Evolutionary conservation across 352 stramenopile species (phyloP).

Genomic region (Globisporangium apiculatum): DNA sequence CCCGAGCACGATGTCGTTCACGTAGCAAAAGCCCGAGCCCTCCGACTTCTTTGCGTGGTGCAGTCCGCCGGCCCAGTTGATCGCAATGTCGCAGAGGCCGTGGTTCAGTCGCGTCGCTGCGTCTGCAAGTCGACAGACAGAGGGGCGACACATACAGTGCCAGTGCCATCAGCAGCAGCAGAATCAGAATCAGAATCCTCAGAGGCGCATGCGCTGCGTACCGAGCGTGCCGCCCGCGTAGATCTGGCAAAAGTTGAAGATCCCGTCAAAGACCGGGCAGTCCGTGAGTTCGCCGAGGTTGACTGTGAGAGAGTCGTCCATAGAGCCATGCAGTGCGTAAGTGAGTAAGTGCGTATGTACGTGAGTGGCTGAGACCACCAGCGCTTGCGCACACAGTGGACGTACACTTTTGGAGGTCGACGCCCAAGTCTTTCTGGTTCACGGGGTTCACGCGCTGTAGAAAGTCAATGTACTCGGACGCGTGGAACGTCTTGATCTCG

Average conservation of each 20-base stretch:
- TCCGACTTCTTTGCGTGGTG: slow-evolving; percentile 99
- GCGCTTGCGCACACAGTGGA: neutral
- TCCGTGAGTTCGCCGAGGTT: slow-evolving; percentile 96
- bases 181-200: no score
- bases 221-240: slow-evolving; percentile 94
- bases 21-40: slow-evolving; percentile 98
- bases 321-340: no score
- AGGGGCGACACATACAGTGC: neutral
- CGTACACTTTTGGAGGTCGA: slow-evolving; percentile 73
- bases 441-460: slow-evolving; percentile 93
- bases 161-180: neutral
- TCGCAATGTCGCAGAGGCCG: slow-evolving; percentile 95
- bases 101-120: slow-evolving; percentile 97
- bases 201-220: slow-evolving; percentile 13
- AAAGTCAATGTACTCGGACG: slow-evolving; percentile 98
- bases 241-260: slow-evolving; percentile 98
- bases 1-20: slow-evolving; percentile 98
- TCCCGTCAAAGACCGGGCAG: slow-evolving; percentile 98
- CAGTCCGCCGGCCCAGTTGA: slow-evolving; percentile 98
- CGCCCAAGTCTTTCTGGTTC: slow-evolving; percentile 84
- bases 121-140: slow-evolving; percentile 43
- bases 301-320: slow-evolving; percentile 41
- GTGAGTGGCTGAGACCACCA: neutral
- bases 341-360: no score
- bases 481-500: slow-evolving; percentile 97